phyloP scores from a whole-genome alignment of 495 filamentous ascomycete genomes.

The Penicillium coprophilum region DNA sequence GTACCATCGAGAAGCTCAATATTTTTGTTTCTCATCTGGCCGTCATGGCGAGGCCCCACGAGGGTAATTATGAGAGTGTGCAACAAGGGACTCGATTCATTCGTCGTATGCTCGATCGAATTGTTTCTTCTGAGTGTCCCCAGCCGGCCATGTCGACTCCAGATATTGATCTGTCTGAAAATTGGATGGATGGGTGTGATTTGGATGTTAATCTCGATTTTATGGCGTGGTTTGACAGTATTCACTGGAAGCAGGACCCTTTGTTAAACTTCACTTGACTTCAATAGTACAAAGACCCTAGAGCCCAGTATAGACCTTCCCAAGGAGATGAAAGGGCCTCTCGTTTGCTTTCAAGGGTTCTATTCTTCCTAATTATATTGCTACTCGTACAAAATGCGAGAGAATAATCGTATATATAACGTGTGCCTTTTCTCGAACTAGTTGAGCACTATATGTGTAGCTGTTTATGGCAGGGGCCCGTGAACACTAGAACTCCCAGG shows the following conservation, averaged over 20 bases:
- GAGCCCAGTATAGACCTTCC: background rate
- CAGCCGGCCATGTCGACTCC: background rate
- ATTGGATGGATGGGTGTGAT: background rate
- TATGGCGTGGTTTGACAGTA: conserved; percentile 2
- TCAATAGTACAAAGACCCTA: background rate
- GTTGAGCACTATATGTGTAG: background rate
- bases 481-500: too few species aligned
- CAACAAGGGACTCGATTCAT: conserved; percentile 2
- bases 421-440: background rate
- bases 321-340: too few species aligned
- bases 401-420: background rate
- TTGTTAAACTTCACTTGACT: background rate
- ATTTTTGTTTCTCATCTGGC: background rate
- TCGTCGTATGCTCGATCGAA: background rate
- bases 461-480: background rate
- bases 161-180: background rate
- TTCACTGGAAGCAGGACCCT: background rate
- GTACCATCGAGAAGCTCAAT: conserved; percentile 1
- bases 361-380: background rate
- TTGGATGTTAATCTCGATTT: background rate
- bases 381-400: background rate
- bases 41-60: background rate
- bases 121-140: background rate
- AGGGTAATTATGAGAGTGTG: background rate
- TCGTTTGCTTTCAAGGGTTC: too few species aligned